These are phyloP conservation scores for Cutaneotrichosporon sp. DNA, from an alignment of 1,284 basidiomycete species.

Conservation along the genomic window DNA sequence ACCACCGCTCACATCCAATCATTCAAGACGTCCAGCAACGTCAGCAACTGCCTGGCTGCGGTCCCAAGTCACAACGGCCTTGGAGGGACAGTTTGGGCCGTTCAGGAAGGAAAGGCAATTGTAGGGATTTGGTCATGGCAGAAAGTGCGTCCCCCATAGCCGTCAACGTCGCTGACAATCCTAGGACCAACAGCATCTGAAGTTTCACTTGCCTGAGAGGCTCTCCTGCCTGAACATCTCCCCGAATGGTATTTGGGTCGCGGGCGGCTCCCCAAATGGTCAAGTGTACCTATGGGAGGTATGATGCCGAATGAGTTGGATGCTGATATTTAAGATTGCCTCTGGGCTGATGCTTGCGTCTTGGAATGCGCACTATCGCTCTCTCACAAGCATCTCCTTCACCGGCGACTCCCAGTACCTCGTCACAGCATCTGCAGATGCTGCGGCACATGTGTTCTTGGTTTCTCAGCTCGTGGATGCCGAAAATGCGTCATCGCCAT, in stretches of 20 bases:
- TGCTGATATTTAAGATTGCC: slow-evolving; percentile 58
- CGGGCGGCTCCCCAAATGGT: slow-evolving; percentile 80
- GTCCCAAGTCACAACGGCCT: slow-evolving; percentile 36
- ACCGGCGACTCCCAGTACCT: slow-evolving; percentile 73
- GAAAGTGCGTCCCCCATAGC: slow-evolving; percentile 43
- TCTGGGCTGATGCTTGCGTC: slow-evolving; percentile 83
- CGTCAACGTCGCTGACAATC: too few relatives aligned
- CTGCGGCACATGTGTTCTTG: slow-evolving; percentile 81
- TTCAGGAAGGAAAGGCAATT: slow-evolving; percentile 49
- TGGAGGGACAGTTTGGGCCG: slow-evolving; percentile 46
- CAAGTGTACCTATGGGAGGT: slow-evolving; percentile 95
- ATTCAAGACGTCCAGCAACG: slow-evolving; percentile 46
- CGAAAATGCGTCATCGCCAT: slow-evolving; percentile 9
- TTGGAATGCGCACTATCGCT: slow-evolving; percentile 93
- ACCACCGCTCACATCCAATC: slow-evolving; percentile 45
- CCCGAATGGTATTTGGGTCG: slow-evolving; percentile 67
- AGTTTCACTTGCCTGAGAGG: slow-evolving; percentile 85
- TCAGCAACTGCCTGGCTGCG: slow-evolving; percentile 31
- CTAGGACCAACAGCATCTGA: slow-evolving; percentile 79
- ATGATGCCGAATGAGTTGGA: slow-evolving; percentile 32
- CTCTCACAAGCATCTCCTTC: slow-evolving; percentile 75
- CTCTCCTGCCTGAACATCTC: slow-evolving; percentile 73
- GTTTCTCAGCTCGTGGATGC: slow-evolving; percentile 53
- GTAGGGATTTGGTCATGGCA: slow-evolving; percentile 51
- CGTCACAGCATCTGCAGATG: slow-evolving; percentile 83